These are phyloP conservation scores for Phytophthora pisi DNA, from an alignment of 352 stramenopile species.

Conservation along the genomic window DNA sequence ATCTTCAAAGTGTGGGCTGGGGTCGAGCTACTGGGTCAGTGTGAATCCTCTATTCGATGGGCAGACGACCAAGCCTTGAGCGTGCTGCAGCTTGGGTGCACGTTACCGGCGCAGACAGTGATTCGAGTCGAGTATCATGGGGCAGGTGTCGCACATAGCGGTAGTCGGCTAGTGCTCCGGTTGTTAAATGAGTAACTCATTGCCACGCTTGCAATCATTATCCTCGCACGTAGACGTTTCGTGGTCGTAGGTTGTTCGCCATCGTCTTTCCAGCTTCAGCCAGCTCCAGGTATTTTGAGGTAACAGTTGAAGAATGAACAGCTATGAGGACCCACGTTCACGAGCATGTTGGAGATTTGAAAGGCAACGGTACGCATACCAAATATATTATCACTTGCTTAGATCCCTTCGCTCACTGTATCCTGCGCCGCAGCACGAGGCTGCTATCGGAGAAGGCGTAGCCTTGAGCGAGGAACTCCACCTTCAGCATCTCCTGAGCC, in stretches of 20 bases:
- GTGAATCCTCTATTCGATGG: constrained; percentile 20
- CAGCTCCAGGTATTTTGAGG: background rate
- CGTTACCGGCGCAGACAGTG: constrained; percentile 26
- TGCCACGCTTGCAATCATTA: no score
- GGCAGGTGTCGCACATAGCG: constrained; percentile 21
- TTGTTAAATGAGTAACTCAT: constrained; percentile 7
- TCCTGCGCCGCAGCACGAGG: constrained; percentile 13
- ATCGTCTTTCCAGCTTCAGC: background rate
- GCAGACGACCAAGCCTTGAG: constrained; percentile 27
- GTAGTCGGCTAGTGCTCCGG: constrained; percentile 27
- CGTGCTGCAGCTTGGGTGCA: constrained; percentile 32
- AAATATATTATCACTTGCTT: background rate
- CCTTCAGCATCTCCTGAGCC: constrained; percentile 14
- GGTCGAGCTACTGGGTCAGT: constrained; percentile 27
- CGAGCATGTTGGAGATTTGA: no score
- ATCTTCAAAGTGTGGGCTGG: constrained; percentile 50
- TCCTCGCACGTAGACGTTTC: background rate
- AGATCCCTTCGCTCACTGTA: background rate
- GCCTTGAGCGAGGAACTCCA: constrained; percentile 29
- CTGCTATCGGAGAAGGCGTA: constrained; percentile 33
- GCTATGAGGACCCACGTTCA: no score
- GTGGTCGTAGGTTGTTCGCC: background rate
- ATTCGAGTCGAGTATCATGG: constrained; percentile 41
- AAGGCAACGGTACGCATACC: no score
- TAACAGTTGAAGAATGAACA: no score